Conservation (phyloP, 305 asterid species). For the Salvia sclarea region DNA sequence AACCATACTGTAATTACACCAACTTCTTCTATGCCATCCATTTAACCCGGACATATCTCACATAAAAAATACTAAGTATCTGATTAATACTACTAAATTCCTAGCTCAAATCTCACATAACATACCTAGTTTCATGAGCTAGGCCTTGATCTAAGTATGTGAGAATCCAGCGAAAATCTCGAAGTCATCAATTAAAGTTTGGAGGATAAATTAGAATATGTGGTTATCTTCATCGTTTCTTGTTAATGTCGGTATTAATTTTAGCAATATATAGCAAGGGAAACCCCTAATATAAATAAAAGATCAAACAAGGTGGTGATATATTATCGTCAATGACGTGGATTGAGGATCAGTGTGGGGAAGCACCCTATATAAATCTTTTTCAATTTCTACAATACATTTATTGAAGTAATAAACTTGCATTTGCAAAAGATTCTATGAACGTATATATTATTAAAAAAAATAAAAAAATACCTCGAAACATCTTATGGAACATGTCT, state of each 20-base stretch:
- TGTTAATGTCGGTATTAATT: background rate
- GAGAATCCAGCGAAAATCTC: slow-evolving; percentile 6
- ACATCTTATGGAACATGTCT: background rate
- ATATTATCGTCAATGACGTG: too few relatives aligned
- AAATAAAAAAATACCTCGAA: background rate
- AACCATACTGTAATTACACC: too few relatives aligned
- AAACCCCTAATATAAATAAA: too few relatives aligned
- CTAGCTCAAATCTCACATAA: background rate
- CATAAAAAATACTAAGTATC: too few relatives aligned
- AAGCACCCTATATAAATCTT: too few relatives aligned
- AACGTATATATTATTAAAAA: too few relatives aligned
- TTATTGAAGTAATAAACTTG: background rate
- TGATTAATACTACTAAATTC: too few relatives aligned
- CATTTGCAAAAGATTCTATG: background rate
- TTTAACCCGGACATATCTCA: too few relatives aligned
- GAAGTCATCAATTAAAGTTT: background rate
- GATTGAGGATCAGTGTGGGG: too few relatives aligned
- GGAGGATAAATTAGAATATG: background rate
- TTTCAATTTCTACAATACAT: background rate
- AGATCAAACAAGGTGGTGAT: too few relatives aligned
- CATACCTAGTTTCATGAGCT: background rate
- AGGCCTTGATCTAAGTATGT: slow-evolving; percentile 3
- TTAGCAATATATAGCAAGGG: background rate
- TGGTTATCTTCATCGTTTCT: slow-evolving; percentile 2
- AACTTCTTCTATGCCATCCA: too few relatives aligned